Evolutionary conservation across 2,329 filamentous ascomycete species (phyloP).

Genomic region (Aspergillus costaricaensis): DNA sequence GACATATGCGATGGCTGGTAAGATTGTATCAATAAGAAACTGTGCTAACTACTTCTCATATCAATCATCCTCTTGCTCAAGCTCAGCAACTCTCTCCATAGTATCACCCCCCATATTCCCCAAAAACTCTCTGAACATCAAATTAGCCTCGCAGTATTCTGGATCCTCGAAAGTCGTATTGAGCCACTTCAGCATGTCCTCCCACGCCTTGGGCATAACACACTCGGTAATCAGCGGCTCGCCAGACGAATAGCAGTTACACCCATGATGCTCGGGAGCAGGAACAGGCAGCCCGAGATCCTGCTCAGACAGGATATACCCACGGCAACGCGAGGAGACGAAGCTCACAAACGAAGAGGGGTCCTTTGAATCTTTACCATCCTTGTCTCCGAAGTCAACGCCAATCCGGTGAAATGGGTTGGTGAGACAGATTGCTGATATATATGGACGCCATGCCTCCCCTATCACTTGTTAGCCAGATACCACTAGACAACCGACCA

Average conservation of each 20-base stretch:
- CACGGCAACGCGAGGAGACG: conserved; percentile 58
- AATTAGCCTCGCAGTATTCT: conserved; percentile 41
- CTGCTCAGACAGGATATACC: conserved; percentile 59
- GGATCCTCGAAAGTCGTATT: conserved; percentile 55
- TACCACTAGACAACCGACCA: too few relatives aligned
- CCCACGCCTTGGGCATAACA: conserved; percentile 60
- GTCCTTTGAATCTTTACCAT: neutral
- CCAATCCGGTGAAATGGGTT: conserved; percentile 39
- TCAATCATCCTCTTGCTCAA: neutral
- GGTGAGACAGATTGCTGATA: conserved; percentile 44
- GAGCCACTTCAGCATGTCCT: conserved; percentile 62
- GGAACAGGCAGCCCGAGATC: conserved; percentile 57
- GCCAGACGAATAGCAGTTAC: conserved; percentile 70
- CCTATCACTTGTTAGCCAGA: conserved; percentile 30
- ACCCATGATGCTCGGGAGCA: conserved; percentile 59
- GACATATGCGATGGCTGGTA: too few relatives aligned
- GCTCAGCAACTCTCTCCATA: neutral
- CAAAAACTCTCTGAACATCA: conserved; percentile 27
- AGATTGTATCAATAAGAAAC: too few relatives aligned
- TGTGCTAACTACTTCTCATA: too few relatives aligned
- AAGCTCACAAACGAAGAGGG: conserved; percentile 33
- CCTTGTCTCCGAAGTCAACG: conserved; percentile 28
- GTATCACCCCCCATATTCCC: conserved; percentile 1
- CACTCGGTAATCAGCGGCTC: conserved; percentile 61
- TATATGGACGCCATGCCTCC: conserved; percentile 40